Evolutionary conservation across 306 rosid species (phyloP), one percentile per base, ranked within the genome.

Genomic region (Trichosanthes cucumerina): DNA sequence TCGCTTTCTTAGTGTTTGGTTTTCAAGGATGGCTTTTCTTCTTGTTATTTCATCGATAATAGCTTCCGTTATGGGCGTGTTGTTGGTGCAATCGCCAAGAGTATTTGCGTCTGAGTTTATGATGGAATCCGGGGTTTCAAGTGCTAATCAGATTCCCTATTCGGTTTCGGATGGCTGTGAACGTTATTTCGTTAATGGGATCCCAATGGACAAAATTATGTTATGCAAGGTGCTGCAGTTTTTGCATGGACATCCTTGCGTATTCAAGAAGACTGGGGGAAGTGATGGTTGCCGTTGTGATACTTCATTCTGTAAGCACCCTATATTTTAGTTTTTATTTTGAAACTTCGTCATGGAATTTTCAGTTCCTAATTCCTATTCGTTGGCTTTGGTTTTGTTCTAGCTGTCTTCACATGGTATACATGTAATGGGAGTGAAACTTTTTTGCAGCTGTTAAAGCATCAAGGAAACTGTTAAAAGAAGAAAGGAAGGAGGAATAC

Each of bases 401-500:
- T 19, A 1, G 75, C 52, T 10, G 9, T 49, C 16, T 47, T 28
- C 23, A 43, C 76, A 24, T 23, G 60, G 60, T 73, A 31, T 73
- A 10, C 10, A 28, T 21, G 52, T 47, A 73, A 47, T 44, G 1
- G 56, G 49, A 41, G 52, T 57, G 2, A 75, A 53, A 75, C 52
- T 59, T 80, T 63, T 78, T 86, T 70, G 90, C 86, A 91, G 90
- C 75, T 86, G 85, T 54, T 60, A 87, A 75, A 82, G 83, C 79
- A 63, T 90, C 88, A 66, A 90, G 99, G 85, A 91, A 90, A 71
- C 91, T 91, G 76, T 70, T 91, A 79, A 85, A 82, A 69, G 79
- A 80, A 80, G 88, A 85, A 31, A 64, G 18, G 24, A 62, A 41
- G 70, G 82, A 77, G 57, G 81, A 80, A 76, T 36, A 83, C 43